A percentile compares a stretch with the other conserved stretches of the same genome.
phyloP scores from a whole-genome alignment of 768 basidiomycete genomes.

The Agrocybe praecox region DNA sequence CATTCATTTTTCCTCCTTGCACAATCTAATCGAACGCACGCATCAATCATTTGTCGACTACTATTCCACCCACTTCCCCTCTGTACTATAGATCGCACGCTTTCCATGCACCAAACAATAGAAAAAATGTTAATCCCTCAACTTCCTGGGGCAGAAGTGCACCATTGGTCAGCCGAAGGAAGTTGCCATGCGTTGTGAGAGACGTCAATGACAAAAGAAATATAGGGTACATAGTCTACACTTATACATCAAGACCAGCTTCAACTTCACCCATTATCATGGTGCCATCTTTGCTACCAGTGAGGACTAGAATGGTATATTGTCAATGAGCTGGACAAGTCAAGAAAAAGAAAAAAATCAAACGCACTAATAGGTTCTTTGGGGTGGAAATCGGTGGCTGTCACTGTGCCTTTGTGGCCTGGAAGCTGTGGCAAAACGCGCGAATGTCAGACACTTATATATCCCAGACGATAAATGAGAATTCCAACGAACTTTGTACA shows the following conservation, averaged over 20 bases:
- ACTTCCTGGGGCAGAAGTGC: too few relatives aligned
- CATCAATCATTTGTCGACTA: not conserved
- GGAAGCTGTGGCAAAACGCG: constrained; percentile 58
- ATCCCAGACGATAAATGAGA: not conserved
- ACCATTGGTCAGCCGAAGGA: too few relatives aligned
- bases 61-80: not conserved
- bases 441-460: not conserved
- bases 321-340: not conserved
- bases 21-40: not conserved
- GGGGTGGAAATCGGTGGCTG: constrained; percentile 94
- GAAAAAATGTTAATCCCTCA: too few relatives aligned
- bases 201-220: not conserved
- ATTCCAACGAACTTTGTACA: constrained; percentile 67
- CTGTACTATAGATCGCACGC: not conserved
- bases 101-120: too few relatives aligned
- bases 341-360: not conserved
- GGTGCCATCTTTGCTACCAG: constrained; percentile 90
- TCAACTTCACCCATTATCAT: constrained; percentile 94
- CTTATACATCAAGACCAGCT: constrained; percentile 49
- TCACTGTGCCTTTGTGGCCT: constrained; percentile 96
- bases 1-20: not conserved
- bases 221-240: not conserved
- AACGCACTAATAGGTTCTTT: constrained; percentile 90
- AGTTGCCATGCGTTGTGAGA: too few relatives aligned
- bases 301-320: constrained; percentile 67